These are phyloP conservation scores for Zelonia costaricensis DNA, from an alignment of 208 protist genomes.

Conservation along the genomic window DNA sequence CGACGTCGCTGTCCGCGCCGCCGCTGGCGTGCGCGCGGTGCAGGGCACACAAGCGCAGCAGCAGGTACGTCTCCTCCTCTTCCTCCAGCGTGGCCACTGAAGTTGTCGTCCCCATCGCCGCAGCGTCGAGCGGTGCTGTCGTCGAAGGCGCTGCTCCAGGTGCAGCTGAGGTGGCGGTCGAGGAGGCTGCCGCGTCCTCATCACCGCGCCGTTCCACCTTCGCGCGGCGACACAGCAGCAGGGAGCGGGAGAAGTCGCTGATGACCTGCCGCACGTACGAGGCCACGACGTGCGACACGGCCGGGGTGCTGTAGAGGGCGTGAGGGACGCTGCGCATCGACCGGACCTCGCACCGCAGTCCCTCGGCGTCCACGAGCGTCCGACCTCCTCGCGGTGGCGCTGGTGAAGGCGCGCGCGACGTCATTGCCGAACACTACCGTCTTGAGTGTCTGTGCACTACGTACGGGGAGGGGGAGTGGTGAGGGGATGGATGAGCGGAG, in stretches of 20 bases:
- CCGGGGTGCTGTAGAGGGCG: slow-evolving; percentile 36
- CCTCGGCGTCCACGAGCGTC: slow-evolving; percentile 19
- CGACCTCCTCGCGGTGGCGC: not conserved
- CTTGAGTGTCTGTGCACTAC: too few species aligned
- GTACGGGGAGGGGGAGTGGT: too few species aligned
- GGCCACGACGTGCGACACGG: slow-evolving; percentile 29
- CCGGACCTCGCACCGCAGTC: slow-evolving; percentile 51
- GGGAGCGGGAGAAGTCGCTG: slow-evolving; percentile 37
- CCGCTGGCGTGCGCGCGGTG: too few species aligned
- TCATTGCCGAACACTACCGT: not conserved
- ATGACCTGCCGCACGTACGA: slow-evolving; percentile 55
- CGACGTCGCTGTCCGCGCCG: not conserved
- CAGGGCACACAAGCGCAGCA: slow-evolving; percentile 20
- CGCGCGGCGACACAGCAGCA: slow-evolving; percentile 35
- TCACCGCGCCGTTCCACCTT: not conserved
- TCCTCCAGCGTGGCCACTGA: not conserved
- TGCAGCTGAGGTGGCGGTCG: not conserved
- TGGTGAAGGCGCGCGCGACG: too few species aligned
- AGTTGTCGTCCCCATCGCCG: too few species aligned
- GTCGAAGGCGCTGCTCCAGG: not conserved
- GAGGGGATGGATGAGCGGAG: too few species aligned
- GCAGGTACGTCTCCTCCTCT: slow-evolving; percentile 29
- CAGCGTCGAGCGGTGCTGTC: not conserved
- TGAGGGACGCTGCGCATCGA: slow-evolving; percentile 55
- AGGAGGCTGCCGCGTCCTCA: not conserved